Evolutionary conservation across 2,329 filamentous ascomycete species (phyloP), one percentile per base, ranked within the genome.

Genomic region (Mycosphaerella arachidis): DNA sequence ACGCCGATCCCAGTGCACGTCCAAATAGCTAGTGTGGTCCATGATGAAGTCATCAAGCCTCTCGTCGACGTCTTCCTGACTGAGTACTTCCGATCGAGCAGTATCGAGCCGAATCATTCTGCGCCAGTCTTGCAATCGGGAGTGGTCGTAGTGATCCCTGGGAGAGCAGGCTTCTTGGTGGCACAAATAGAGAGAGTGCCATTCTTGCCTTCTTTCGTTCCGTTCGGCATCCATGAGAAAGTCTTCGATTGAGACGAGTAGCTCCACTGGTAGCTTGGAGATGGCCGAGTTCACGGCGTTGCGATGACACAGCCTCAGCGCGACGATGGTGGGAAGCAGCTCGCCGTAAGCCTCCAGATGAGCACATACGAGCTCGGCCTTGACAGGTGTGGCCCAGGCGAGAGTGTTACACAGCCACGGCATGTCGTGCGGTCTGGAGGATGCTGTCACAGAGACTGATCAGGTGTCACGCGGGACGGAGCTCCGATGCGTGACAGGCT

Each of bases 261-360:
- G 43, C 55, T 69, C 66, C 1, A 58, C 51, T 4, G 65, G 67
- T 1, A 69, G 53, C 50, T 61, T 67, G n/a, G 57, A 61, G 46
- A 68, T 55, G 50, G 54, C 9, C 0, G 62, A 60, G 8, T 58
- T 24, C 24, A 29, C 45, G 0, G 66, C 65, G 29, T 60, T 66
- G 24, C 66, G 63, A 24, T 67, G 62, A 54, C 65, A 67, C 0
- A 69, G 62, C 5, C 64, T 56, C 6, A 68, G 35, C 0, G 59
- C 53, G 24, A 30, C 48, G 13, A 66, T 29, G 1, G 30, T 24
- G 2, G 65, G 62, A 0, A 64, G 51, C 0, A 57, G 40, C 1
- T 51, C 43, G 7, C 31, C 13, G 59, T 63, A 65, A 0, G 57
- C 53, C 20, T 61, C 56, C 6, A 64, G 31, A 20, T 62, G 60